These are phyloP conservation scores for Phascolomyces articulosus DNA, from an alignment of 371 early-diverging fungal genomes.

Conservation along the genomic window DNA sequence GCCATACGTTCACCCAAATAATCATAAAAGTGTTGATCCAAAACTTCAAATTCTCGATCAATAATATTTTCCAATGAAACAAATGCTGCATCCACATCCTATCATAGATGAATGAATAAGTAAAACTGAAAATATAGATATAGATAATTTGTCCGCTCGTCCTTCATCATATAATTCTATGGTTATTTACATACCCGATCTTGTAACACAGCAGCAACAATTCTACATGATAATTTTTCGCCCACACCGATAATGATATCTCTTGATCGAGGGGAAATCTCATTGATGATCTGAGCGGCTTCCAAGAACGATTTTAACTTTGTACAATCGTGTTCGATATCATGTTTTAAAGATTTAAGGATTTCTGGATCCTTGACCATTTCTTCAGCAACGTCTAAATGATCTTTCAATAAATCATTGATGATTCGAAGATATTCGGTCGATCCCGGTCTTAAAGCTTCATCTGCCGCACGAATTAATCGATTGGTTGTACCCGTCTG, in stretches of 20 bases:
- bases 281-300: conserved; percentile 96
- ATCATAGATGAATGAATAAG: conserved; percentile 4
- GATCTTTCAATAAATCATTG: conserved; percentile 79
- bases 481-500: conserved; percentile 77
- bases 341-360: conserved; percentile 52
- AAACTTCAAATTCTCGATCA: conserved; percentile 74
- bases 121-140: too few relatives aligned
- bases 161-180: not conserved
- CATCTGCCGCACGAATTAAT: conserved; percentile 73
- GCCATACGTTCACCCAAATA: conserved; percentile 78
- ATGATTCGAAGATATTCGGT: conserved; percentile 73
- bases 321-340: conserved; percentile 76
- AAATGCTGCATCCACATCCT: conserved; percentile 85
- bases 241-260: conserved; percentile 96
- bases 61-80: conserved; percentile 86
- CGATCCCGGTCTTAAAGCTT: conserved; percentile 69
- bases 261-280: conserved; percentile 93
- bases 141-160: too few relatives aligned
- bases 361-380: conserved; percentile 59
- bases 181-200: conserved; percentile 48
- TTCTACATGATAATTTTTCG: conserved; percentile 90
- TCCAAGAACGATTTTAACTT: conserved; percentile 83
- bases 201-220: conserved; percentile 84
- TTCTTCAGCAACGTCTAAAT: conserved; percentile 72
- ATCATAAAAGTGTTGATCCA: conserved; percentile 94